These are phyloP conservation scores for Sarcomyxa edulis DNA, from an alignment of 768 basidiomycete species.

Conservation along the genomic window DNA sequence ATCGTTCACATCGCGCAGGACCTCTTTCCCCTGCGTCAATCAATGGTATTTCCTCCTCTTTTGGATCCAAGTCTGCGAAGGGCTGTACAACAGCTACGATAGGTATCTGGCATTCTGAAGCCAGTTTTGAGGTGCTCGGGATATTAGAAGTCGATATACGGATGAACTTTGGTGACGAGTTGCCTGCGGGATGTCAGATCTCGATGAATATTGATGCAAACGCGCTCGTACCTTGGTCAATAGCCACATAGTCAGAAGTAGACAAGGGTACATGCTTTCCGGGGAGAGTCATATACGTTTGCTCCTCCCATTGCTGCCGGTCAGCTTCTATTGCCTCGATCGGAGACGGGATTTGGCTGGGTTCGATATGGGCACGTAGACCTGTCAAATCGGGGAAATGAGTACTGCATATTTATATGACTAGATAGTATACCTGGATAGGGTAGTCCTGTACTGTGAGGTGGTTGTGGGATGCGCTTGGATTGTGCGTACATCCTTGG, in stretches of 20 bases:
- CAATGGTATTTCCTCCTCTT: constrained; percentile 76
- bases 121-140: constrained; percentile 74
- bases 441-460: constrained; percentile 56
- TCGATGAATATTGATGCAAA: background rate
- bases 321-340: constrained; percentile 76
- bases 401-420: background rate
- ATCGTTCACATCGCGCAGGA: constrained; percentile 79
- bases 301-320: constrained; percentile 70
- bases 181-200: constrained; percentile 41
- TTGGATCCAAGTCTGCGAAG: constrained; percentile 73
- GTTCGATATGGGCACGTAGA: constrained; percentile 78
- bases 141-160: constrained; percentile 88
- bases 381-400: constrained; percentile 35
- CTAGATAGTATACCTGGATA: constrained; percentile 35
- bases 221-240: constrained; percentile 70
- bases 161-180: constrained; percentile 87
- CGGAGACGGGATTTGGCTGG: constrained; percentile 88
- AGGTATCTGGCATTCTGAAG: constrained; percentile 79
- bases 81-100: constrained; percentile 85
- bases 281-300: constrained; percentile 55
- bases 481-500: constrained; percentile 36
- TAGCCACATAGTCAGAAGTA: constrained; percentile 83
- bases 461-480: constrained; percentile 62
- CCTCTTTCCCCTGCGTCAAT: constrained; percentile 68
- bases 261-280: constrained; percentile 69